Evolutionary conservation across 2,329 filamentous ascomycete species (phyloP), one percentile per base, ranked within the genome.

Genomic region (Pseudomassariella vexata): DNA sequence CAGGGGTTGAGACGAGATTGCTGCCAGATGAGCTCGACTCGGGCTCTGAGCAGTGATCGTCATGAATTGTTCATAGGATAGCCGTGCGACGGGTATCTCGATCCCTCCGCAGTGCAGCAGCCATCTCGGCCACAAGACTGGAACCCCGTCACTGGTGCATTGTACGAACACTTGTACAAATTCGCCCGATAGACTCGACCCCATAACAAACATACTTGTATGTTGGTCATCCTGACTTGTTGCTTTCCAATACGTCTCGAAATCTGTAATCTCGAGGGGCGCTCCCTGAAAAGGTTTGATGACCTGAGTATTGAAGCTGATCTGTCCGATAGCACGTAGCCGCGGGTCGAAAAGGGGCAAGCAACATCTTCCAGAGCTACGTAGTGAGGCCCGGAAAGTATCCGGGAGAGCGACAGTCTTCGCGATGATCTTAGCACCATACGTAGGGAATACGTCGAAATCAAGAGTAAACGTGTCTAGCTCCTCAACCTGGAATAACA

Each of bases 201-300:
- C 92, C 0, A 90, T 96, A 12, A 98, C 86, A 16, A 96, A 77
- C 16, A 87, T 85, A 51, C 76, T 92, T 16, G 84, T 82, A 28
- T 88, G 85, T 30, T 85, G 80, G 54, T 95, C 87, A 28, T 92
- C 74, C 47, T 95, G 88, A 50, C 88, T 95, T 1, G 92, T 98
- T 1, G 90, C 90, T 60, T 96, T 98, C 92, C 92, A 98, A 59
- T 98, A 98, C 0, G 92, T 96, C 41, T 94, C 92, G 48, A 96
- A 98, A 52, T 96, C 89, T 1, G 92, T 94, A 39, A 98, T 95
- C 57, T 98, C 92, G 15, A 98, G 68, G 4, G 92, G 88, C 39
- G 88, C 83, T 6, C 92, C 90, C 41, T 81, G 79, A 63, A 96
- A 98, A 0, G 92, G 92, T 52, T 95, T 95, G 56, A 98, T 94